Evolutionary conservation across 257 asterid genomes (phyloP).

Genomic region (Scutellaria minor): DNA sequence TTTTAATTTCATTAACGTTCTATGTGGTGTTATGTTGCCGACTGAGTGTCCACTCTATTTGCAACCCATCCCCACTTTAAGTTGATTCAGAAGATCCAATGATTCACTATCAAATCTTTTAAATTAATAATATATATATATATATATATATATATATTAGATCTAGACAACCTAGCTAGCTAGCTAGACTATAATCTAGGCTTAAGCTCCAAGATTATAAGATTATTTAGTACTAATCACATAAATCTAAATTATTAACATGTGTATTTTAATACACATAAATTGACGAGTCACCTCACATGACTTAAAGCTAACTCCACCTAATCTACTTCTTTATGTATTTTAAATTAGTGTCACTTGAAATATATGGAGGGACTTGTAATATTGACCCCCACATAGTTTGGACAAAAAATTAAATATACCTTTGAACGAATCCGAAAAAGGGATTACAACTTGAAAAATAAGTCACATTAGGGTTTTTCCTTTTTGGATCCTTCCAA

Average conservation of each 20-base stretch:
- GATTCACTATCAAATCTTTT: constrained; percentile 18
- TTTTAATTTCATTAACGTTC: constrained; percentile 30
- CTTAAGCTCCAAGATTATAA: constrained; percentile 39
- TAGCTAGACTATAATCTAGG: constrained; percentile 51
- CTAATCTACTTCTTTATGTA: constrained; percentile 39
- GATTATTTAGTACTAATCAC: constrained; percentile 25
- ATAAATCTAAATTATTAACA: constrained; percentile 27
- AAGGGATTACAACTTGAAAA: constrained; percentile 58
- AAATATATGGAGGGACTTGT: constrained; percentile 55
- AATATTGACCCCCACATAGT: constrained; percentile 64
- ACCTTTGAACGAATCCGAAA: constrained; percentile 49
- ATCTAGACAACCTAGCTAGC: not conserved
- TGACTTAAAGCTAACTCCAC: constrained; percentile 81
- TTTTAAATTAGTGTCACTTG: constrained; percentile 49
- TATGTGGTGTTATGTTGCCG: constrained; percentile 59
- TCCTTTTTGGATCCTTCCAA: constrained; percentile 72
- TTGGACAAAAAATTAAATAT: constrained; percentile 49
- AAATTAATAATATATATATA: too few relatives aligned
- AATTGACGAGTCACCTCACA: constrained; percentile 49
- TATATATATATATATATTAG: constrained; percentile 7
- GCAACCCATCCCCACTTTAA: too few relatives aligned
- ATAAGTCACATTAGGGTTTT: constrained; percentile 49
- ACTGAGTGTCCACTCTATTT: constrained; percentile 30
- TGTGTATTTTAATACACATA: constrained; percentile 13
- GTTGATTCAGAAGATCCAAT: not conserved